Conservation (phyloP, 441 rosid species). For the Theobroma grandiflorum region DNA sequence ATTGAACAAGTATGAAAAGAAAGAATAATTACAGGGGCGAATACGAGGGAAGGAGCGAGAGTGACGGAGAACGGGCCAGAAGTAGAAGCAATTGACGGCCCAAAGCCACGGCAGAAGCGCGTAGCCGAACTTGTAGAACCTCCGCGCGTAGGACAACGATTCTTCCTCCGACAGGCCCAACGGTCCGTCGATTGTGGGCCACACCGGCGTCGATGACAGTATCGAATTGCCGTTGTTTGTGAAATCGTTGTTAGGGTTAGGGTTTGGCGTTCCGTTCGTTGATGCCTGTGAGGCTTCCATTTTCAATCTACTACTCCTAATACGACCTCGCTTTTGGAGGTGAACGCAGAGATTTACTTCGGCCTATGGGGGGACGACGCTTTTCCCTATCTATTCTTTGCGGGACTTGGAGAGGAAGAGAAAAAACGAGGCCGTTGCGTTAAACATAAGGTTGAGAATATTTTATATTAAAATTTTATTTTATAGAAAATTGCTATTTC, state of each 20-base stretch:
- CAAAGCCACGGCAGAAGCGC: conserved; percentile 92
- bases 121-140: conserved; percentile 87
- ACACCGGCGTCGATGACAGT: conserved; percentile 59
- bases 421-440: too few species aligned
- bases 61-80: conserved; percentile 97
- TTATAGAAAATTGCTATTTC: too few species aligned
- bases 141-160: conserved; percentile 76
- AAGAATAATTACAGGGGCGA: conserved; percentile 65
- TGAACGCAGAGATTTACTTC: background rate
- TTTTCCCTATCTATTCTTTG: background rate
- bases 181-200: conserved; percentile 97
- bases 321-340: conserved; percentile 32
- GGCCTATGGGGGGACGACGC: background rate
- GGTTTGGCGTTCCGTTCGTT: conserved; percentile 19
- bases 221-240: conserved; percentile 41
- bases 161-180: conserved; percentile 92
- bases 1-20: background rate
- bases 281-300: conserved; percentile 68
- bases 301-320: background rate
- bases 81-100: conserved; percentile 98
- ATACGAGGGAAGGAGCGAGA: conserved; percentile 80
- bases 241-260: conserved; percentile 25
- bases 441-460: too few species aligned
- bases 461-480: too few species aligned
- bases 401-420: background rate